Evolutionary conservation across 805 yeast genomes (phyloP).

Genomic region (Tetrapisispora phaffii): DNA sequence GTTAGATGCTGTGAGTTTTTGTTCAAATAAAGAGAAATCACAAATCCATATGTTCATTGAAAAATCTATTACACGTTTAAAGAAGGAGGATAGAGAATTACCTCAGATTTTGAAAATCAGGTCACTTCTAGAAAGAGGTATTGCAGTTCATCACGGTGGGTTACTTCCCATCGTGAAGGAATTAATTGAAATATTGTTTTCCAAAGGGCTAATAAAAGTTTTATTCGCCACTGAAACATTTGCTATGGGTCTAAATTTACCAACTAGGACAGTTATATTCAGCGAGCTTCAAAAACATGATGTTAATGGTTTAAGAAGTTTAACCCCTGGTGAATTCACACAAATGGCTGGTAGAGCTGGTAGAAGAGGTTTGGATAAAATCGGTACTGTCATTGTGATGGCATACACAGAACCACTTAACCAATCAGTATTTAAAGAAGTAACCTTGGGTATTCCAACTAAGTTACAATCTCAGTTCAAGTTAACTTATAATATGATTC

Average conservation of each 20-base stretch:
- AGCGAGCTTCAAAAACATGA: conserved; percentile 82
- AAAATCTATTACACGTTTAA: conserved; percentile 74
- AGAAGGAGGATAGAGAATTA: conserved; percentile 82
- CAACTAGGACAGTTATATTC: conserved; percentile 93
- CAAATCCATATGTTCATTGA: conserved; percentile 92
- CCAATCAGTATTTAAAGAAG: conserved; percentile 56
- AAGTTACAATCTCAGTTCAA: conserved; percentile 87
- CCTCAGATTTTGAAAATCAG: conserved; percentile 84
- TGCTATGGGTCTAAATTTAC: conserved; percentile 96
- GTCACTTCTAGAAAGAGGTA: conserved; percentile 78
- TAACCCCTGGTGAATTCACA: conserved; percentile 93
- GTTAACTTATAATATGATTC: conserved; percentile 89
- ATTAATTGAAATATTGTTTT: conserved; percentile 82
- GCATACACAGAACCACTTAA: conserved; percentile 58
- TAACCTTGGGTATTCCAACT: conserved; percentile 82
- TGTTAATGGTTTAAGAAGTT: conserved; percentile 69
- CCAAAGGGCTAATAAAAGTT: conserved; percentile 77
- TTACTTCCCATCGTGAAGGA: conserved; percentile 87
- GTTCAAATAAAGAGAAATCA: conserved; percentile 75
- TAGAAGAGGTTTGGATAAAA: conserved; percentile 86
- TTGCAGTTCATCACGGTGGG: conserved; percentile 95
- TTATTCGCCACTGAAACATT: conserved; percentile 96
- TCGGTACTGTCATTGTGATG: conserved; percentile 93
- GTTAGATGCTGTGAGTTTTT: conserved; percentile 62
- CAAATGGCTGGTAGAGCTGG: conserved; percentile 99